phyloP scores from a whole-genome alignment of 202 grass and related monocot species.

The Elaeis oleifera region DNA sequence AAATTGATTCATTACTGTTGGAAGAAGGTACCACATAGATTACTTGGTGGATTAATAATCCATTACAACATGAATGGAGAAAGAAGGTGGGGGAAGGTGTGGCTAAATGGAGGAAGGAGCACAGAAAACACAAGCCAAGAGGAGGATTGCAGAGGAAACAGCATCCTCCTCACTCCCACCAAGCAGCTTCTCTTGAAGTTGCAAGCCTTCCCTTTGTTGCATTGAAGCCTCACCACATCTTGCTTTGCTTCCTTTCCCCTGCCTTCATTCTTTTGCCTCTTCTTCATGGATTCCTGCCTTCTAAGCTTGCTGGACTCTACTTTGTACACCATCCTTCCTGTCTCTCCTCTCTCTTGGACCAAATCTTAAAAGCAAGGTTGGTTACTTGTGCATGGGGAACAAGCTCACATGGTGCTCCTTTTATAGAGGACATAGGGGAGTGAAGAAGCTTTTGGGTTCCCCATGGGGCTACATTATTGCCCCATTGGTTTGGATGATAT shows the following conservation, averaged over 20 bases:
- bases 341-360: background rate
- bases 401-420: no score
- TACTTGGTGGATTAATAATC: no score
- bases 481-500: no score
- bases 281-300: background rate
- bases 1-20: no score
- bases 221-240: slow-evolving; percentile 31
- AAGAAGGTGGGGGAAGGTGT: background rate
- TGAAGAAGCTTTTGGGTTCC: no score
- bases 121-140: slow-evolving; percentile 46
- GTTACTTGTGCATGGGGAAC: no score
- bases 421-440: no score
- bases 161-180: slow-evolving; percentile 16
- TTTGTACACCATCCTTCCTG: background rate
- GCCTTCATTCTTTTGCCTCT: slow-evolving; percentile 16
- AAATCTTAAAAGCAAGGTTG: no score
- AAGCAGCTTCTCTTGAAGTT: slow-evolving; percentile 45
- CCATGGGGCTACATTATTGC: no score
- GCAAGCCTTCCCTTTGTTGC: slow-evolving; percentile 28
- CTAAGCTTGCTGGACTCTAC: no score
- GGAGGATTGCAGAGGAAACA: slow-evolving; percentile 34
- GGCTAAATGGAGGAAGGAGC: slow-evolving; percentile 12
- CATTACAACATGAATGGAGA: no score
- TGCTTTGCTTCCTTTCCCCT: slow-evolving; percentile 12
- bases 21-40: no score